A percentile compares a stretch with the other conserved stretches of the same genome.
phyloP scores from a whole-genome alignment of 108 stramenopile genomes.

The Cyclotella cryptica region DNA sequence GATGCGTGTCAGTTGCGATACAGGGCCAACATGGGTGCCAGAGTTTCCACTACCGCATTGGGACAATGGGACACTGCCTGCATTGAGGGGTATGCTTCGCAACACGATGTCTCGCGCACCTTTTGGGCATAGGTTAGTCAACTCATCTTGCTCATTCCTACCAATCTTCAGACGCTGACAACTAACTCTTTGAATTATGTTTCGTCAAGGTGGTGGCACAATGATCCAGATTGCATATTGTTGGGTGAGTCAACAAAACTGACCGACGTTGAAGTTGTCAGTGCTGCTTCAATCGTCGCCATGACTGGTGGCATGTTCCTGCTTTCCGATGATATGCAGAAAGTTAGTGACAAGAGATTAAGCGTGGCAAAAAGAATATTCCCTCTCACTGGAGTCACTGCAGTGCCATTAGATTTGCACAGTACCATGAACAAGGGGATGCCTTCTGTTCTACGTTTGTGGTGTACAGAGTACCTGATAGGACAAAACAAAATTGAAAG shows the following conservation, averaged over 20 bases:
- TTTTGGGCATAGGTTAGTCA: conserved; percentile 85
- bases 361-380: conserved; percentile 79
- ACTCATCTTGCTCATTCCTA: background rate
- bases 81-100: conserved; percentile 88
- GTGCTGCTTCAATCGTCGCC: conserved; percentile 88
- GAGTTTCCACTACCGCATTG: conserved; percentile 86
- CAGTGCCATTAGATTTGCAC: conserved; percentile 85
- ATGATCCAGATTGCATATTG: conserved; percentile 95
- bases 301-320: conserved; percentile 95
- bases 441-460: conserved; percentile 78
- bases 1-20: conserved; percentile 90
- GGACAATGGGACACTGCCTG: conserved; percentile 88
- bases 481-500: too few relatives aligned
- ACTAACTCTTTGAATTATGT: too few relatives aligned
- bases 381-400: conserved; percentile 83
- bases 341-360: conserved; percentile 68
- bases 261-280: conserved; percentile 84
- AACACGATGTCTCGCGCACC: conserved; percentile 86
- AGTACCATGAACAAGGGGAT: conserved; percentile 72
- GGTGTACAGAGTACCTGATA: conserved; percentile 94
- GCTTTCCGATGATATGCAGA: conserved; percentile 88
- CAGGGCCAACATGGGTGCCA: conserved; percentile 92
- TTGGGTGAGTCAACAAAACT: conserved; percentile 87
- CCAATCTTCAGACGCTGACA: too few relatives aligned
- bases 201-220: conserved; percentile 94